phyloP scores from a whole-genome alignment of 2,329 filamentous ascomycete genomes.

The Pestalotiopsis sp. region DNA sequence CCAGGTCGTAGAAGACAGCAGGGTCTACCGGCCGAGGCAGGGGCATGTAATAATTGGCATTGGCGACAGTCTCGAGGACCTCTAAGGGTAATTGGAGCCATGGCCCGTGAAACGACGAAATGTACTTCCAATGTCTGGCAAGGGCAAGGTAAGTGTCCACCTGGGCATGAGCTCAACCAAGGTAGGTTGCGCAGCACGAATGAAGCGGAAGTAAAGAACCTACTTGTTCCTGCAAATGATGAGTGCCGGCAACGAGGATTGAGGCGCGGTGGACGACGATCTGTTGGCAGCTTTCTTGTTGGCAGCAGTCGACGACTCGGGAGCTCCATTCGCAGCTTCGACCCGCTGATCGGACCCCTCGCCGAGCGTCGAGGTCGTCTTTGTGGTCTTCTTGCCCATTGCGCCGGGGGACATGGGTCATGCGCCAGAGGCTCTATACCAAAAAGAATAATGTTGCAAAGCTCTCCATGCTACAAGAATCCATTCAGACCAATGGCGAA shows the following conservation, averaged over 20 bases:
- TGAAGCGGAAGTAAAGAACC: conserved; percentile 30
- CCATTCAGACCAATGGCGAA: neutral
- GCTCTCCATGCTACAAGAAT: neutral
- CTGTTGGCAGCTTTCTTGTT: conserved; percentile 20
- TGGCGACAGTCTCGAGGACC: conserved; percentile 76
- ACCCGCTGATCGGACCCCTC: conserved; percentile 25
- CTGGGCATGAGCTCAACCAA: neutral
- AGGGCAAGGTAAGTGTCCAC: conserved; percentile 3
- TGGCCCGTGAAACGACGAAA: conserved; percentile 80
- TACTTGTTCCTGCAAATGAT: conserved; percentile 72
- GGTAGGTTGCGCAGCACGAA: conserved; percentile 14
- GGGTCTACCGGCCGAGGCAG: conserved; percentile 78
- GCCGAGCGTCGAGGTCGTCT: conserved; percentile 26
- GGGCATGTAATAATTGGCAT: conserved; percentile 77
- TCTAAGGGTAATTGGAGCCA: conserved; percentile 82
- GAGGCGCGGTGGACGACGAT: conserved; percentile 18
- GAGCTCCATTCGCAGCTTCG: conserved; percentile 17
- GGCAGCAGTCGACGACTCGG: conserved; percentile 16
- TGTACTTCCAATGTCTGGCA: conserved; percentile 78
- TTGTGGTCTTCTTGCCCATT: conserved; percentile 53
- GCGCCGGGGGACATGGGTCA: conserved; percentile 11
- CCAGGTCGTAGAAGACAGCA: conserved; percentile 78
- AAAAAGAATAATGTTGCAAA: neutral
- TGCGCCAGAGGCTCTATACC: neutral
- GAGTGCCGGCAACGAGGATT: conserved; percentile 47